Percentiles rank a stretch among this genome's conserved stretches.
These are phyloP conservation scores for Colletotrichum abscissum DNA, from an alignment of 2,329 filamentous ascomycete genomes.

Conservation along the genomic window DNA sequence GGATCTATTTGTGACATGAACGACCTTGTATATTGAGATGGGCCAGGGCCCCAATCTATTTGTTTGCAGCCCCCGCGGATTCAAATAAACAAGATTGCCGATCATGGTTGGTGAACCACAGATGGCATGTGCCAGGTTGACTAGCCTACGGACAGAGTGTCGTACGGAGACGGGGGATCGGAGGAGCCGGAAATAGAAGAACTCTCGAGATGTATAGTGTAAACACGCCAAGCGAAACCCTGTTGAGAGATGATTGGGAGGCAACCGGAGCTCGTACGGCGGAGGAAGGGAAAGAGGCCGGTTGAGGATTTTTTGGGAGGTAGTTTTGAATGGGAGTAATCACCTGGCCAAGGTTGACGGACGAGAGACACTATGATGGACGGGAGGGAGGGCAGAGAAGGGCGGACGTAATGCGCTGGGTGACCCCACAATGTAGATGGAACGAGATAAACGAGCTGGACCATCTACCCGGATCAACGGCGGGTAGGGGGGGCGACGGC, in stretches of 20 bases:
- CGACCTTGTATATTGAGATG: background rate
- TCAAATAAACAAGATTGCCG: background rate
- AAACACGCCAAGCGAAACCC: background rate
- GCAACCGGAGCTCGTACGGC: background rate
- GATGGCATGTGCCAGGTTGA: background rate
- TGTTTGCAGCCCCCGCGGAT: background rate
- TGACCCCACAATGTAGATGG: background rate
- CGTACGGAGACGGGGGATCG: too few relatives aligned
- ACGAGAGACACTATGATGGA: background rate
- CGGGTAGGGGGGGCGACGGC: background rate
- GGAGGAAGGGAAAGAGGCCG: background rate
- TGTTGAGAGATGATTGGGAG: background rate
- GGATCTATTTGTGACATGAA: conserved; percentile 8
- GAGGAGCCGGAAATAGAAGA: background rate
- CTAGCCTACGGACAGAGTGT: background rate
- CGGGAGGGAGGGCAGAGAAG: background rate
- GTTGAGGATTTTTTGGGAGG: too few relatives aligned
- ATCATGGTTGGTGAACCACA: background rate
- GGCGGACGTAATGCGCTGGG: background rate
- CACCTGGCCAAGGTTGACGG: too few relatives aligned
- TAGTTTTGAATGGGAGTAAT: background rate
- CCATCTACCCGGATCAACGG: conserved; percentile 5
- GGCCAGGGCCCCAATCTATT: conserved; percentile 16
- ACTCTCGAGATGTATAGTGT: background rate
- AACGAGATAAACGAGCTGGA: background rate